phyloP scores from a whole-genome alignment of 768 basidiomycete species.

The Auricularia auricula-judae region DNA sequence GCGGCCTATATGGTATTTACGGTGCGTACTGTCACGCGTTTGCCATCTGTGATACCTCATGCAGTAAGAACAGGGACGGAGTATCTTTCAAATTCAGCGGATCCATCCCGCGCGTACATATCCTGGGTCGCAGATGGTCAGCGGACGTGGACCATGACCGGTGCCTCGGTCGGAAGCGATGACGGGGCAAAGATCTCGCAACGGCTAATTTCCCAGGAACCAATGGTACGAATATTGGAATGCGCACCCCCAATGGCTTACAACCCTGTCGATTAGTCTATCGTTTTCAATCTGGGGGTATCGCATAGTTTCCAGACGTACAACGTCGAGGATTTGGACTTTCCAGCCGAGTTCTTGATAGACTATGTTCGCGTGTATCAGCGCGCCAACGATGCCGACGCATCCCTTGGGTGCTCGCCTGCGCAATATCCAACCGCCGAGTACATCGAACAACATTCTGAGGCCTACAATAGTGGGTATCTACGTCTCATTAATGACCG shows the following conservation, averaged over 20 bases:
- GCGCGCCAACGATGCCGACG: conserved; percentile 38
- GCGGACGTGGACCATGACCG: conserved; percentile 59
- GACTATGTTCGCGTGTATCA: conserved; percentile 94
- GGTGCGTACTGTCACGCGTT: background rate
- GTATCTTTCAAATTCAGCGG: conserved; percentile 60
- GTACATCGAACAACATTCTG: conserved; percentile 61
- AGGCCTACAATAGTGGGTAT: conserved; percentile 34
- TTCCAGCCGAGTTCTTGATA: conserved; percentile 66
- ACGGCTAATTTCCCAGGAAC: conserved; percentile 70
- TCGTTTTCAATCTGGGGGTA: conserved; percentile 80
- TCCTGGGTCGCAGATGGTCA: conserved; percentile 59
- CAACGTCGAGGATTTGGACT: conserved; percentile 57
- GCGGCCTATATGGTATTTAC: conserved; percentile 18
- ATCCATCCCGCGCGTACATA: conserved; percentile 67
- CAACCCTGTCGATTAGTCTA: conserved; percentile 38
- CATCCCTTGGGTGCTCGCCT: conserved; percentile 83
- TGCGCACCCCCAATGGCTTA: conserved; percentile 25
- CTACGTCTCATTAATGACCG: background rate
- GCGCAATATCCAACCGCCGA: conserved; percentile 61
- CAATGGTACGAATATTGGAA: conserved; percentile 50
- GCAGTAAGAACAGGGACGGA: conserved; percentile 28
- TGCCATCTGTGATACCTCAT: background rate
- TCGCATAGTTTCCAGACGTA: conserved; percentile 69
- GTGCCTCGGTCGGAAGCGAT: conserved; percentile 54
- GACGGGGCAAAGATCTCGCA: conserved; percentile 45